Conservation (phyloP, 1,284 basidiomycete genomes). For the Sporisorium graminicola region DNA sequence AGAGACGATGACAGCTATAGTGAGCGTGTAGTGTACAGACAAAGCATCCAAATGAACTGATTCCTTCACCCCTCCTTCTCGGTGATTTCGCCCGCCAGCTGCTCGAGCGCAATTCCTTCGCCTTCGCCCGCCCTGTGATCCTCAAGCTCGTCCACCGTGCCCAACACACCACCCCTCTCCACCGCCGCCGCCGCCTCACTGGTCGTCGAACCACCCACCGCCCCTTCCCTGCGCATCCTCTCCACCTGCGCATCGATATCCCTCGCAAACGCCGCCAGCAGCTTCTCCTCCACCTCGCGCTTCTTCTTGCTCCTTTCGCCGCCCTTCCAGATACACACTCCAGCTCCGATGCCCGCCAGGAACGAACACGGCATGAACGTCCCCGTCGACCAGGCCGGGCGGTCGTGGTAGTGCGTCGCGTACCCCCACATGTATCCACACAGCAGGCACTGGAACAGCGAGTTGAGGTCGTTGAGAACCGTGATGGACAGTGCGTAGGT, state of each 20-base stretch:
- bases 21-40: not conserved
- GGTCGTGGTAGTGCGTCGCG: conserved; percentile 69
- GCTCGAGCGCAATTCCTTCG: conserved; percentile 6
- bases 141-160: not conserved
- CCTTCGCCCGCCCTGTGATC: not conserved
- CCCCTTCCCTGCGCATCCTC: conserved; percentile 8
- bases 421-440: conserved; percentile 57
- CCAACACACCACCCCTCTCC: not conserved
- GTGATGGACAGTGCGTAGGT: conserved; percentile 70
- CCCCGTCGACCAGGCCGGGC: conserved; percentile 74
- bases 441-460: conserved; percentile 76
- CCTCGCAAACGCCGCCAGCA: conserved; percentile 71
- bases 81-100: conserved; percentile 10
- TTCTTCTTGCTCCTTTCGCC: conserved; percentile 82
- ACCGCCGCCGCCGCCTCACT: not conserved
- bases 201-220: not conserved
- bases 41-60: not conserved
- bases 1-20: not conserved
- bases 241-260: conserved; percentile 37
- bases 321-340: conserved; percentile 81
- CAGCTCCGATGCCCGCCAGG: conserved; percentile 81
- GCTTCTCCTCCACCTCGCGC: conserved; percentile 78
- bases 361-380: conserved; percentile 81
- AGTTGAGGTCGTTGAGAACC: conserved; percentile 80
- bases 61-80: not conserved